Evolutionary conservation across 352 stramenopile species (phyloP), one percentile per base, ranked within the genome.

Genomic region (Phytophthora capsici): DNA sequence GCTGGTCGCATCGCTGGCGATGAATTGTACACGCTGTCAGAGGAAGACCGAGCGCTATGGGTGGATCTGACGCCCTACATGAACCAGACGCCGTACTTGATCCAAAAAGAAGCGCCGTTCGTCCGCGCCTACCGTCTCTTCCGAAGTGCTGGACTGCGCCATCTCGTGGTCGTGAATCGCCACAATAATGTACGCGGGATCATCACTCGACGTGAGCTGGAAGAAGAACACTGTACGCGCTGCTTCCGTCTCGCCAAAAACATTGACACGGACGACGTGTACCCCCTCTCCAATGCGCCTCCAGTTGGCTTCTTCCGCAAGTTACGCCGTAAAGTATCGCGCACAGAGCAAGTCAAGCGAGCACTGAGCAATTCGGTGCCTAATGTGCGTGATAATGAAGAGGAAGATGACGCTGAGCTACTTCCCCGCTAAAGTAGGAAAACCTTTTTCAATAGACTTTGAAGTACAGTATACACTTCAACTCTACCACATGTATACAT

Each of bases 31-130:
- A 88, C 79, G 13, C 54, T 96, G 13, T 74, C 70, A 14, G 75
- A 90, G 23, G 86, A 90, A 48, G 94, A 99, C 53, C 75, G 95
- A 8, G 89, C 90, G 28, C 78, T 94, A 51, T 98, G 93, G 89
- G 80, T 99, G 30, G 95, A 99, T 69, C 78, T 99, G 25, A 91
- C 96, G 43, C 97, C 97, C 1, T 99, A 99, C 78, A 98, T 98
- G 54, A 99, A 99, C 82, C 96, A 97, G 52, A 98, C 96, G 34
- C 95, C 97, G 50, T 98, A 98, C 60, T 89, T 95, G 41, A 94
- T 99, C 28, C 97, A 99, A 55, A 93, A 98, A 63, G 96, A 97
- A 52, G 92, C 94, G 2, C 97, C 94, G 4, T 97, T 99, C 45
- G 85, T 97, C 57, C 84, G 97, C 14, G 97, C 97, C 6, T 99